These are phyloP conservation scores for Penicillium sp. DNA, from an alignment of 2,329 filamentous ascomycete species.

Conservation along the genomic window DNA sequence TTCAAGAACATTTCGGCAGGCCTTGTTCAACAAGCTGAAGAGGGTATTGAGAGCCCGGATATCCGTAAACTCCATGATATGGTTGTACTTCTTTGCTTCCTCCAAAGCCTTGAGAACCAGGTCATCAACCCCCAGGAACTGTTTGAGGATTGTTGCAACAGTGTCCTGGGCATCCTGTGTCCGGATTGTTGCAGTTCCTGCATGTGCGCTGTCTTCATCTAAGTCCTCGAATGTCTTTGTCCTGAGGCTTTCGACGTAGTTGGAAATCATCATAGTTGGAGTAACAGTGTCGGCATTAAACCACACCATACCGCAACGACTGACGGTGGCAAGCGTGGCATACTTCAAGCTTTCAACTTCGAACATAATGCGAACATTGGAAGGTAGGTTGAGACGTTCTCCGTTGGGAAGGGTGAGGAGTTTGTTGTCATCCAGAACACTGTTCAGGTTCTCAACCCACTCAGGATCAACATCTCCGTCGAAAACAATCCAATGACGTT, in stretches of 20 bases:
- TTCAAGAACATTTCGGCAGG: conserved; percentile 86
- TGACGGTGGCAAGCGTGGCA: conserved; percentile 96
- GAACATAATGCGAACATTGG: conserved; percentile 99
- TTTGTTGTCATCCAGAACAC: conserved; percentile 98
- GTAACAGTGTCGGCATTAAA: conserved; percentile 98
- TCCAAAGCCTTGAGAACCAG: conserved; percentile 77
- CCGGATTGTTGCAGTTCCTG: conserved; percentile 73
- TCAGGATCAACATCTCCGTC: conserved; percentile 98
- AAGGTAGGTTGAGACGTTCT: conserved; percentile 89
- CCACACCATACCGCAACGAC: conserved; percentile 99
- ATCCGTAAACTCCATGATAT: conserved; percentile 98
- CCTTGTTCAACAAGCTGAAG: conserved; percentile 94
- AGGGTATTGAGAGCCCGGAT: conserved; percentile 87
- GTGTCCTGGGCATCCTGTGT: conserved; percentile 74
- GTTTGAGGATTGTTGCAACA: conserved; percentile 74
- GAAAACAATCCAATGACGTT: conserved; percentile 99
- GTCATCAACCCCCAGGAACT: conserved; percentile 72
- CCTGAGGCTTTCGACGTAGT: conserved; percentile 82
- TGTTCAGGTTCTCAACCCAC: conserved; percentile 99
- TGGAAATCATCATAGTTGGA: conserved; percentile 83
- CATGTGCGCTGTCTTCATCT: conserved; percentile 82
- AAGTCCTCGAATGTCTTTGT: conserved; percentile 88
- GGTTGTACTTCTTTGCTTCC: conserved; percentile 73
- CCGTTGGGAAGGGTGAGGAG: conserved; percentile 94
- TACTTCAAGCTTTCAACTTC: conserved; percentile 98